Evolutionary conservation across 257 asterid genomes (phyloP), one percentile per base, ranked within the genome.

Genomic region (Capsicum chinense): DNA sequence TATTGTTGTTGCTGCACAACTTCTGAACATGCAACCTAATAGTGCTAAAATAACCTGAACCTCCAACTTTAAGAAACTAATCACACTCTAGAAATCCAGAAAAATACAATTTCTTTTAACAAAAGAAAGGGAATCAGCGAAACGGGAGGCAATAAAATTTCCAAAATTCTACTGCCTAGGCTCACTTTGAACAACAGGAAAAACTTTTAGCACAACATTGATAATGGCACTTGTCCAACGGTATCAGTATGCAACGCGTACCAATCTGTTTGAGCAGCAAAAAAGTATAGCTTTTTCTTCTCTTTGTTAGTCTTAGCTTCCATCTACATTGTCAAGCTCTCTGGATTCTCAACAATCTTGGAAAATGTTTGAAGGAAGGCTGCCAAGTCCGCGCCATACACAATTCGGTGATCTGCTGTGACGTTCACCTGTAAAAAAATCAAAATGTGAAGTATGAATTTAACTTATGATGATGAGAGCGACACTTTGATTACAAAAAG

Each of bases 321-420:
- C 84, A 82, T 90, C 94, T 94, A 94, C 93, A 92, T 84, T 8
- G 98, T 93, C 91, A 94, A 89, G 90, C 91, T 89, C 71, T 94
- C 96, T 2, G 97, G 98, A 83, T 90, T 90, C 89, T 93, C 92
- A 68, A 93, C 64, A 50, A 94, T 93, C 92, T 89, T 93, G 57
- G 96, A 60, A 68, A 94, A 93, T 16, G 98, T 91, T 69, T 91
- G 93, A 33, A 95, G 93, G 91, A 95, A 95, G 2, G 93, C 95
- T 59, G 98, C 98, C 88, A 95, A 87, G 82, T 95, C 98, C 54
- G 98, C 97, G 5, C 98, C 98, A 84, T 95, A 95, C 33, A 95
- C 87, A 83, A 92, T 90, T 66, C 98, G 87, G 84, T 95, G 98
- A 86, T 95, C 98, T 14, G 98, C 98, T 1, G 98, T 95, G 47